phyloP scores from a whole-genome alignment of 129 eudicot genomes.

The Helianthus tuberosus region DNA sequence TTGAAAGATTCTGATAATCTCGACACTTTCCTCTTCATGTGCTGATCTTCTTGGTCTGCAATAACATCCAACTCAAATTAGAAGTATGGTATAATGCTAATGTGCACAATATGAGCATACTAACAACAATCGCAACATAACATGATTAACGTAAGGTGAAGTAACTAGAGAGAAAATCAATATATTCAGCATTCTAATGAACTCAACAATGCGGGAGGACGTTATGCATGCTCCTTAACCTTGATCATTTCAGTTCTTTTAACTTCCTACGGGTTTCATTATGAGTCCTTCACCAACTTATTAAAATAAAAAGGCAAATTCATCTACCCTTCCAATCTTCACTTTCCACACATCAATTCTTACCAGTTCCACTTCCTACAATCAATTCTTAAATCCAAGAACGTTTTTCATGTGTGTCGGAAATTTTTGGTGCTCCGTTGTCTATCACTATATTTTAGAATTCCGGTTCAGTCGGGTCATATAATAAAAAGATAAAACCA shows the following conservation, averaged over 20 bases:
- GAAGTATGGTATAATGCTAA: neutral
- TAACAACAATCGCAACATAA: neutral
- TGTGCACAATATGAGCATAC: neutral
- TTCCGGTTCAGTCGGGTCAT: no score
- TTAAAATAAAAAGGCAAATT: no score
- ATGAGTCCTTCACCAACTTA: neutral
- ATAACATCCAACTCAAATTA: neutral
- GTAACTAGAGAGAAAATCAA: neutral
- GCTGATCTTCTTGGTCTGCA: slow-evolving; percentile 68
- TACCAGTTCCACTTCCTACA: no score
- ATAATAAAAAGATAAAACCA: no score
- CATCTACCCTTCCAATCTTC: no score
- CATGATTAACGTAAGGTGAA: neutral
- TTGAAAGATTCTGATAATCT: slow-evolving; percentile 74
- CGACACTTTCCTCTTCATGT: slow-evolving; percentile 81
- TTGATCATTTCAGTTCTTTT: neutral
- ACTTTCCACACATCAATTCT: no score
- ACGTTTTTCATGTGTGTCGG: no score
- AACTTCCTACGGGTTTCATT: neutral
- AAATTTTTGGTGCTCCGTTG: no score
- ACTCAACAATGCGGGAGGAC: neutral
- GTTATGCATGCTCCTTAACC: slow-evolving; percentile 5
- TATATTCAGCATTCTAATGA: neutral
- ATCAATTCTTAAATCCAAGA: no score
- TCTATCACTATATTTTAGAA: no score